phyloP scores from a whole-genome alignment of 768 basidiomycete species.

The Pleurotus ostreatus region DNA sequence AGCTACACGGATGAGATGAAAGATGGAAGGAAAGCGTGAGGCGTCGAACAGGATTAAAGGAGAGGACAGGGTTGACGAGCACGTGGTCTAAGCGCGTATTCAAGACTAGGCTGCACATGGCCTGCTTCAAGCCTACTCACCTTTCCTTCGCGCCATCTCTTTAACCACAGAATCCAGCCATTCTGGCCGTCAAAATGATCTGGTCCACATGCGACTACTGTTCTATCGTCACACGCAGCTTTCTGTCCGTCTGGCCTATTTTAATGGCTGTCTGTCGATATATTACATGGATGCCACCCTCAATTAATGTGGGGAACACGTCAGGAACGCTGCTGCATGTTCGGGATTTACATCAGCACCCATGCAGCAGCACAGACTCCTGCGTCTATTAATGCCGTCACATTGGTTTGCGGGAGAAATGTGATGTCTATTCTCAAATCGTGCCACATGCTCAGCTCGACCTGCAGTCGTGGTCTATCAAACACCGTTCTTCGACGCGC shows the following conservation, averaged over 20 bases:
- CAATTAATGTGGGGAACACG: too few relatives aligned
- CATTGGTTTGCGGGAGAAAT: too few relatives aligned
- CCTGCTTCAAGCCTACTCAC: background rate
- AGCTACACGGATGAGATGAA: conserved; percentile 1
- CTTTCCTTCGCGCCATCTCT: conserved; percentile 1
- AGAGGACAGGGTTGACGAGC: conserved; percentile 5
- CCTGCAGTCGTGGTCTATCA: too few relatives aligned
- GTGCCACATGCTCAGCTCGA: too few relatives aligned
- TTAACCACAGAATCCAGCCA: background rate
- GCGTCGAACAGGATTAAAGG: conserved; percentile 4
- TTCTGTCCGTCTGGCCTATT: background rate
- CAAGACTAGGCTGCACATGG: background rate
- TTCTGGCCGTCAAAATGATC: conserved; percentile 1
- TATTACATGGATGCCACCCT: too few relatives aligned
- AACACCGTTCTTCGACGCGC: too few relatives aligned
- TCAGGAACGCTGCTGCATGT: background rate
- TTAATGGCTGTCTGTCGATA: too few relatives aligned
- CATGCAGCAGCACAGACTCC: background rate
- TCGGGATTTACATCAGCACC: conserved; percentile 1
- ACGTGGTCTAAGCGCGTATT: conserved; percentile 4
- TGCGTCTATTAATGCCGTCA: background rate
- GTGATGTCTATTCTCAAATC: too few relatives aligned
- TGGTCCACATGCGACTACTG: conserved; percentile 6
- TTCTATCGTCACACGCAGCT: conserved; percentile 5
- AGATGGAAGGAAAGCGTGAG: conserved; percentile 8